Conservation (phyloP, 345 rosid species). For the Rhizophora mangle region DNA sequence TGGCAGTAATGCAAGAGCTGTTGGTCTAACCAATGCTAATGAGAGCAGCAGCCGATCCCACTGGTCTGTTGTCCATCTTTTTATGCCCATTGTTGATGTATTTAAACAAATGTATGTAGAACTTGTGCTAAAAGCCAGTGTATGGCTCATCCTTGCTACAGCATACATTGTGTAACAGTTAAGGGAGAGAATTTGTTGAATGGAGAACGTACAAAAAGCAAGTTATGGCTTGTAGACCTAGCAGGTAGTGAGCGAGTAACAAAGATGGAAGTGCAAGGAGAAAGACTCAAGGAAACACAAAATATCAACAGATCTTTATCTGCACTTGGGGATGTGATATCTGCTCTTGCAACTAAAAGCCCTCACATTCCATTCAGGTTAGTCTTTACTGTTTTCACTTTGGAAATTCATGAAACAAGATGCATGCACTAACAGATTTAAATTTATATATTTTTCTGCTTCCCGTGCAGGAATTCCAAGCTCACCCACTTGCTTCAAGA, state of each 20-base stretch:
- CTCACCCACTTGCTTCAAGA: conserved; percentile 98
- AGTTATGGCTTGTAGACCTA: conserved; percentile 91
- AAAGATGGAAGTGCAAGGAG: conserved; percentile 92
- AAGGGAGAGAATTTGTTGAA: conserved; percentile 78
- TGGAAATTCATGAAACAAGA: background rate
- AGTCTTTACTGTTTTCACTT: background rate
- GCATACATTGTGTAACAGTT: conserved; percentile 90
- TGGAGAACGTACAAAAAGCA: conserved; percentile 89
- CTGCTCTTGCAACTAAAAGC: conserved; percentile 88
- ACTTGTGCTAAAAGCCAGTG: conserved; percentile 9
- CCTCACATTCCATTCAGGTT: conserved; percentile 93
- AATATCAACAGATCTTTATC: conserved; percentile 91
- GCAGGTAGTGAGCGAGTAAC: conserved; percentile 99
- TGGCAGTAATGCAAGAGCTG: conserved; percentile 86
- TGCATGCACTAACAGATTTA: background rate
- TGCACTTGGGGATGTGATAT: conserved; percentile 97
- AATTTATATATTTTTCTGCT: conserved; percentile 6
- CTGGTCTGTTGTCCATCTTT: conserved; percentile 46
- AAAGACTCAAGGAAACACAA: conserved; percentile 94
- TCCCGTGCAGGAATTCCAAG: conserved; percentile 81
- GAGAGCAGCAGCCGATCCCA: conserved; percentile 98
- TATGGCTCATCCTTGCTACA: conserved; percentile 26
- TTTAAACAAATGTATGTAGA: background rate
- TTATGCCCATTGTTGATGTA: background rate
- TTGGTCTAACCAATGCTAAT: conserved; percentile 87